These are phyloP conservation scores for Coemansia guatemalensis DNA, from an alignment of 192 early-diverging fungal genomes.

Conservation along the genomic window DNA sequence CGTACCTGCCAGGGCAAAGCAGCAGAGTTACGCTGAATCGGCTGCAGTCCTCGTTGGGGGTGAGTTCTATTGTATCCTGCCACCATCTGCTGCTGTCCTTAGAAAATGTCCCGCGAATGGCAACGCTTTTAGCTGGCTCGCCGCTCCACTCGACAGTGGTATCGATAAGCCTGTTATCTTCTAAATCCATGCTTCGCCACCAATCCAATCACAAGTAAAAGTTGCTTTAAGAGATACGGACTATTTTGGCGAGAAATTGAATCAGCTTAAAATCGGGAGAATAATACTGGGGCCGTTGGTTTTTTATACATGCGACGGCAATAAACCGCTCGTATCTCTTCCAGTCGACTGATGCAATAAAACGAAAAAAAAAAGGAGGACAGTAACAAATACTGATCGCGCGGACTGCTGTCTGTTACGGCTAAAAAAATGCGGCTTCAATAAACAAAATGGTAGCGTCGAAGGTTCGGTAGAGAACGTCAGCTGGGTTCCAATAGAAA, in stretches of 20 bases:
- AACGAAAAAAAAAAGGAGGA: not conserved
- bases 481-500: too few species aligned
- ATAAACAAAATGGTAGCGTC: not conserved
- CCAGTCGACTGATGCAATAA: not conserved
- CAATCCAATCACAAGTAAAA: not conserved
- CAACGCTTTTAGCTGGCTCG: slow-evolving; percentile 28
- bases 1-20: slow-evolving; percentile 39
- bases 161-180: slow-evolving; percentile 4
- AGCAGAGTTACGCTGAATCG: slow-evolving; percentile 18
- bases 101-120: slow-evolving; percentile 45
- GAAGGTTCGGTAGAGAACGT: not conserved
- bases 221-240: not conserved
- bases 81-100: slow-evolving; percentile 28
- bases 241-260: not conserved
- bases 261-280: not conserved
- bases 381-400: not conserved
- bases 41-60: slow-evolving; percentile 1
- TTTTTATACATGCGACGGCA: not conserved
- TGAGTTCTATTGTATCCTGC: slow-evolving; percentile 32
- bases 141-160: slow-evolving; percentile 39
- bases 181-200: not conserved
- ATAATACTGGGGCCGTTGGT: too few species aligned
- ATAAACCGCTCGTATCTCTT: not conserved
- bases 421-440: not conserved
- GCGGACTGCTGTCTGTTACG: not conserved